Percentiles rank a stretch among this genome's conserved stretches.
These are phyloP conservation scores for Lonicera japonica DNA, from an alignment of 129 eudicot genomes.

Conservation along the genomic window DNA sequence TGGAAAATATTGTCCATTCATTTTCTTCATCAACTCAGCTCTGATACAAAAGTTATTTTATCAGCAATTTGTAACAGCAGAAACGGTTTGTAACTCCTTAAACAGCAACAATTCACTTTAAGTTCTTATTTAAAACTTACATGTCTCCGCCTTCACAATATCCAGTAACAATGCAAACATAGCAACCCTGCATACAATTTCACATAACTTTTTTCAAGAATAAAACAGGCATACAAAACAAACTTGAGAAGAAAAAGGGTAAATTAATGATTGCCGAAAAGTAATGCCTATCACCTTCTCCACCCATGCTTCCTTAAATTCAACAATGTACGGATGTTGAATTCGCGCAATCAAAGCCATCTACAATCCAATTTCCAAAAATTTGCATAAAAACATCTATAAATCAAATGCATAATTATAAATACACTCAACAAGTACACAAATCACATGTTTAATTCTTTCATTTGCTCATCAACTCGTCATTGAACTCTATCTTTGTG, in stretches of 20 bases:
- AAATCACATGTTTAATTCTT: background rate
- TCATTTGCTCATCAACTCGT: too few relatives aligned
- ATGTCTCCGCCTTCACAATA: conserved; percentile 99
- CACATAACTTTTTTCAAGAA: background rate
- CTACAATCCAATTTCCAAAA: conserved; percentile 37
- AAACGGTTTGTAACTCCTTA: background rate
- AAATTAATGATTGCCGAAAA: background rate
- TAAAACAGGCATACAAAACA: background rate
- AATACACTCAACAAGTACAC: background rate
- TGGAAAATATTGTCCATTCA: conserved; percentile 65
- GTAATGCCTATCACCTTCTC: conserved; percentile 62
- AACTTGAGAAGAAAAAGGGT: background rate
- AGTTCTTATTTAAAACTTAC: conserved; percentile 40
- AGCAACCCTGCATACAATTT: conserved; percentile 67
- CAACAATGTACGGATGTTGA: conserved; percentile 93
- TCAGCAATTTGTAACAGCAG: background rate
- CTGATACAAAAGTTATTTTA: conserved; percentile 33
- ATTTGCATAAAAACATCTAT: background rate
- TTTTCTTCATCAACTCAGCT: conserved; percentile 91
- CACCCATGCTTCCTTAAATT: conserved; percentile 98
- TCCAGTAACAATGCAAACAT: conserved; percentile 96
- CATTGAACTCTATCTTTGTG: too few relatives aligned
- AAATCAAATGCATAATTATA: background rate
- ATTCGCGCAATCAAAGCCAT: conserved; percentile 96
- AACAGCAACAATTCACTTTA: background rate